Percentiles rank a stretch among this genome's conserved stretches.
These are phyloP conservation scores for Colletotrichum somersetense DNA, from an alignment of 2,329 filamentous ascomycete genomes.

Conservation along the genomic window DNA sequence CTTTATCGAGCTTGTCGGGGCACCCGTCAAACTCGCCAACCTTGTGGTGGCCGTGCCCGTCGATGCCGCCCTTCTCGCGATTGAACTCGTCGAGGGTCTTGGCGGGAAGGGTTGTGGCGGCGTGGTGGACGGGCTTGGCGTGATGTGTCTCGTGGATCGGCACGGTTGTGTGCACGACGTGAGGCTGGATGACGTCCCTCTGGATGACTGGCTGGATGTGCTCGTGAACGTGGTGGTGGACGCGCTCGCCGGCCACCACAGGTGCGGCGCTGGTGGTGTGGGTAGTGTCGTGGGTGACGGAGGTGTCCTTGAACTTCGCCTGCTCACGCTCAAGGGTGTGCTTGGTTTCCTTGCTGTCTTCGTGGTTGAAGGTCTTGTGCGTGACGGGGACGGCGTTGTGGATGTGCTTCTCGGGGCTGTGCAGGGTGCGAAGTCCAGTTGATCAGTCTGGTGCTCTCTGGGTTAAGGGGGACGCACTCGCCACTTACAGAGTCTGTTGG, in stretches of 20 bases:
- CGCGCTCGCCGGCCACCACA: conserved; percentile 48
- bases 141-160: conserved; percentile 81
- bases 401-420: conserved; percentile 70
- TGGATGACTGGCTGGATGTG: conserved; percentile 78
- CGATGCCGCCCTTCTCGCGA: conserved; percentile 63
- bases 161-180: conserved; percentile 77
- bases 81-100: conserved; percentile 75
- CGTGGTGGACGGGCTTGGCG: conserved; percentile 74
- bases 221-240: conserved; percentile 69
- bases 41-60: conserved; percentile 51
- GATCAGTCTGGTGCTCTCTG: conserved; percentile 42
- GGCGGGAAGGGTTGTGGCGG: conserved; percentile 71
- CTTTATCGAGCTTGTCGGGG: conserved; percentile 60
- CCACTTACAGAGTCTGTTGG: conserved; percentile 56
- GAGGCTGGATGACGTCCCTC: conserved; percentile 76
- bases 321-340: conserved; percentile 65
- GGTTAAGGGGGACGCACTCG: too few species aligned
- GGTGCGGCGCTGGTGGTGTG: conserved; percentile 47
- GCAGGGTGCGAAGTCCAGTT: background rate
- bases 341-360: conserved; percentile 62
- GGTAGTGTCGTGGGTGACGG: conserved; percentile 48
- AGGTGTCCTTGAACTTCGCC: conserved; percentile 48
- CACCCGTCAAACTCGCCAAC: conserved; percentile 65
- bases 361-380: conserved; percentile 72
- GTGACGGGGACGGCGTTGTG: conserved; percentile 71